Evolutionary conservation across 2,329 filamentous ascomycete species (phyloP).

Genomic region (Ascochyta clinopodiicola): DNA sequence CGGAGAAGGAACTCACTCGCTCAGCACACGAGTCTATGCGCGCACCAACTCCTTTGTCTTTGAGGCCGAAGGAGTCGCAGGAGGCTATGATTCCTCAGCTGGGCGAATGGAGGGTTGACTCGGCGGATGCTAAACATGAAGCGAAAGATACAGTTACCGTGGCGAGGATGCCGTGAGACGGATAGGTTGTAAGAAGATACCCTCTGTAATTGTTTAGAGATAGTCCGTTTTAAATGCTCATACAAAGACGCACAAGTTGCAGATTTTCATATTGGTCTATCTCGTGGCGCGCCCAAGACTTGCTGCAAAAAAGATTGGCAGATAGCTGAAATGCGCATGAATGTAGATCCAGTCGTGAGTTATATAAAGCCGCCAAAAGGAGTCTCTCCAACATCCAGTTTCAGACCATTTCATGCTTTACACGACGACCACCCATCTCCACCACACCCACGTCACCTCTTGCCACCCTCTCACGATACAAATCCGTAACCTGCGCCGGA

Average conservation of each 20-base stretch:
- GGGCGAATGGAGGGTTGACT: neutral
- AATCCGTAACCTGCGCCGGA: conserved; percentile 33
- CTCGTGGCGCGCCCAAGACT: too few relatives aligned
- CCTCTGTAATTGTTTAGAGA: neutral
- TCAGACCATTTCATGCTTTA: neutral
- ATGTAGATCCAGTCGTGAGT: too few relatives aligned
- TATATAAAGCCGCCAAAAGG: too few relatives aligned
- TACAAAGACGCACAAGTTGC: neutral
- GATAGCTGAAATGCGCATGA: too few relatives aligned
- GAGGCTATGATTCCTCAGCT: neutral
- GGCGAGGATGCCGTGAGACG: neutral
- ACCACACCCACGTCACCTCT: neutral
- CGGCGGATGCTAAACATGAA: neutral
- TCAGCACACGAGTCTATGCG: neutral
- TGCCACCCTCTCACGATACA: conserved; percentile 3
- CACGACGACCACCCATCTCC: neutral
- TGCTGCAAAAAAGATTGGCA: too few relatives aligned
- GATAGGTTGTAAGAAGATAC: neutral
- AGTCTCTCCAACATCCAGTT: neutral
- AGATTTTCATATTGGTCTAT: too few relatives aligned
- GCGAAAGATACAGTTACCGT: neutral
- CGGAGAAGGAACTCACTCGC: conserved; percentile 5
- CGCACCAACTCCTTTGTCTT: neutral
- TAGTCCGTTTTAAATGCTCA: neutral
- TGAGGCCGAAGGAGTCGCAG: conserved; percentile 1